Evolutionary conservation across 148 eudicot species (phyloP).

Genomic region (Hydrangea macrophylla): DNA sequence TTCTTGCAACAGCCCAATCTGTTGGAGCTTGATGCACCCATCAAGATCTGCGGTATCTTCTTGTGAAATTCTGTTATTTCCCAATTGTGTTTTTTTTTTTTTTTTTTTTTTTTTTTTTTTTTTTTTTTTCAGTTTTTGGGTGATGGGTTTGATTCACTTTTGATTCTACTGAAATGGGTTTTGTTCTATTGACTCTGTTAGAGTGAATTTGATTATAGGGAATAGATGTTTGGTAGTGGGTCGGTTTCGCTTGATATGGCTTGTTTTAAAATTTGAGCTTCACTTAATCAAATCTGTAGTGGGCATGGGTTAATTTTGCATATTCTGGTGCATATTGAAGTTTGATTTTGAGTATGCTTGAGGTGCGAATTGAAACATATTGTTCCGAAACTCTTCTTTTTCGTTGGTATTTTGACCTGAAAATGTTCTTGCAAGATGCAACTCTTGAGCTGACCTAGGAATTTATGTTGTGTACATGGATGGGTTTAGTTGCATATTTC

Average conservation of each 20-base stretch:
- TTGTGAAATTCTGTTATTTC: slow-evolving; percentile 2
- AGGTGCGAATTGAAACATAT: background rate
- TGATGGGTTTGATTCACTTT: background rate
- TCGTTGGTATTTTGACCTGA: no score
- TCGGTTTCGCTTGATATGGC: background rate
- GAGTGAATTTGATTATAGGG: background rate
- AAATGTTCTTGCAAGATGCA: no score
- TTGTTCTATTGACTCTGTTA: background rate
- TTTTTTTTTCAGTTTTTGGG: background rate
- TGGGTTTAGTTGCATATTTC: background rate
- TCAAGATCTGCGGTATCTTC: slow-evolving; percentile 75
- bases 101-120: background rate
- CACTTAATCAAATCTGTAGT: background rate
- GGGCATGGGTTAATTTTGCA: background rate
- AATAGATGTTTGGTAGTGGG: no score
- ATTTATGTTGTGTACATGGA: background rate
- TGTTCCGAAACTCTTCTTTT: background rate
- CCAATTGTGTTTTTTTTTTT: background rate
- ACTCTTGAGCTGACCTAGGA: background rate
- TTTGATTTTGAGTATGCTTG: background rate
- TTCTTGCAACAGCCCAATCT: slow-evolving; percentile 80
- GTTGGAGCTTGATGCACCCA: slow-evolving; percentile 84
- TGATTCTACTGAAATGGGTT: background rate
- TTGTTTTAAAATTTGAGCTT: background rate
- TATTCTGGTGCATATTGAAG: background rate